Conservation (phyloP, 208 protist species). For the Blechomonas ayalai region DNA sequence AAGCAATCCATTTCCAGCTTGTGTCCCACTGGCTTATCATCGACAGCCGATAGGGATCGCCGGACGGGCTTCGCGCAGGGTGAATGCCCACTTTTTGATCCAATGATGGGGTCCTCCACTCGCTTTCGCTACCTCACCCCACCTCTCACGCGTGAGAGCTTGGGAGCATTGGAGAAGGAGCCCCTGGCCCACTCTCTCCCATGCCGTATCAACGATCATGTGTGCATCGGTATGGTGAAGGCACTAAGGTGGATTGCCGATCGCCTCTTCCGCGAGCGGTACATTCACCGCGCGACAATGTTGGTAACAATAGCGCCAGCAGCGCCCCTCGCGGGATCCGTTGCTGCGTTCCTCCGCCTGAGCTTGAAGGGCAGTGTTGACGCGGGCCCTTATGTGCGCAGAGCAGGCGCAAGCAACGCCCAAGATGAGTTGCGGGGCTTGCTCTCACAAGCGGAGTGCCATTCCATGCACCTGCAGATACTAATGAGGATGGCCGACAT, state of each 20-base stretch:
- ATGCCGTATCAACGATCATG: slow-evolving; percentile 46
- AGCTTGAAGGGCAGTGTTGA: slow-evolving; percentile 16
- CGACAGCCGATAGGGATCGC: background rate
- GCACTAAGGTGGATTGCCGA: slow-evolving; percentile 62
- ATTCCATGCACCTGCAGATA: slow-evolving; percentile 51
- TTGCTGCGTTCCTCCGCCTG: slow-evolving; percentile 44
- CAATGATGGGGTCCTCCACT: slow-evolving; percentile 64
- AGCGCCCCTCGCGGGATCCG: slow-evolving; percentile 32
- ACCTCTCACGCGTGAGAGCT: slow-evolving; percentile 15
- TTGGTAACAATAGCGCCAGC: slow-evolving; percentile 44
- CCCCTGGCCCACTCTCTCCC: slow-evolving; percentile 50
- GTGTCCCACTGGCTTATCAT: too few relatives aligned
- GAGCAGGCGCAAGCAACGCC: slow-evolving; percentile 12
- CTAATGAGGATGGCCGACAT: slow-evolving; percentile 61
- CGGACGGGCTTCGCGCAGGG: background rate
- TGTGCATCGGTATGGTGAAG: slow-evolving; percentile 61
- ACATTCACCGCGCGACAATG: slow-evolving; percentile 74
- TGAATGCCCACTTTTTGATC: slow-evolving; percentile 21
- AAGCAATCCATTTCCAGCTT: too few relatives aligned
- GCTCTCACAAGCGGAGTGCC: slow-evolving; percentile 52
- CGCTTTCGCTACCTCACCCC: slow-evolving; percentile 29
- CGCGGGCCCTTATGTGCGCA: background rate
- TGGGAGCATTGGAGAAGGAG: slow-evolving; percentile 50
- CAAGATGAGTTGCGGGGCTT: slow-evolving; percentile 41
- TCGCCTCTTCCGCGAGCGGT: slow-evolving; percentile 61